Base-by-base conservation (phyloP, 805 yeast species). In the Monosporozyma solicola region DNA sequence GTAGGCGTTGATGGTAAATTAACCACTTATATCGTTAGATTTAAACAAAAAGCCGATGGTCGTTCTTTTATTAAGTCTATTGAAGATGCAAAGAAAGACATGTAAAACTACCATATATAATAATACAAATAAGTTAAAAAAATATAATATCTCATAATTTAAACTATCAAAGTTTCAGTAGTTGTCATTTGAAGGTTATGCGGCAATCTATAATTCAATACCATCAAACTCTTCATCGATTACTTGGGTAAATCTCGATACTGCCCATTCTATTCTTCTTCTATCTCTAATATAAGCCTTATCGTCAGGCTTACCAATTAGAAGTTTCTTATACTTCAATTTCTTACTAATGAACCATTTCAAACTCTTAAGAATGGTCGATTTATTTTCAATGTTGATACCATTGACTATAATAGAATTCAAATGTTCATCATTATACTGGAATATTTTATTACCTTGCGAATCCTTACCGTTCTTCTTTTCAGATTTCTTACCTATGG, bases 21-120 rank as follows among this genome's bases (percentile, higher is more conserved):
- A 49, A 82, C 79, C 35, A 84, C 90, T 1, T 91, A 80, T 64
- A 73, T 89, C 49, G 73, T 85, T 22, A 82, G 80, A 61, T 95
- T 92, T 46, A 92, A 91, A 71, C 67, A 64, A 53, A 68, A 67
- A 44, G 57, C 68, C 6, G 72, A 69, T 52, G 72, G 72, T 22
- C 67, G 69, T 47, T 60, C 61, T 49, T 62, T 69, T 41, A 60
- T 62, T 3, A 63, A 65, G 44, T 55, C 68, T 27, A 62, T 67
- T 27, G 65, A 61, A 51, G 67, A 66, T 54, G 65, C 65, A 11
- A 65, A 69, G 53, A 61, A 61, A 37, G 61, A 60, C 52, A 64
- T 69, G 68, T 63, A 62, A 59, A 48, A 41, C 24, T 50, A 49
- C 24, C 9, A 47, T 33, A 35, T 35, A 51, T 32, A 39, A 43